Conservation (phyloP, 2,329 filamentous ascomycete genomes). For the Fusarium sp. region DNA sequence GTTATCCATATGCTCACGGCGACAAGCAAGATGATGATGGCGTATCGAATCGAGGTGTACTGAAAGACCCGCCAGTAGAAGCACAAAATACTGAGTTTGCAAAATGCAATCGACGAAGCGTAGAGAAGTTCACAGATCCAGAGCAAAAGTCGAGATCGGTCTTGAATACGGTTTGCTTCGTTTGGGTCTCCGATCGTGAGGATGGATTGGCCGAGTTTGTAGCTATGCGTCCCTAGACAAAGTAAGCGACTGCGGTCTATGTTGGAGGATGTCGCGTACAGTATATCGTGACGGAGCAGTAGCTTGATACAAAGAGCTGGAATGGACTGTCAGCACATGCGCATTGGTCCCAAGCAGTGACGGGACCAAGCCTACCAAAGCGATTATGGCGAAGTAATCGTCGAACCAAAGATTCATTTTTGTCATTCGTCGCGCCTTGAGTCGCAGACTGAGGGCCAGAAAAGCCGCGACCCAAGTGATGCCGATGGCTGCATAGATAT, state of each 20-base stretch:
- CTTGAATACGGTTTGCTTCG: not conserved
- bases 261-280: not conserved
- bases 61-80: conserved; percentile 47
- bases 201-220: conserved; percentile 25
- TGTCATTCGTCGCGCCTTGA: conserved; percentile 32
- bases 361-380: conserved; percentile 10
- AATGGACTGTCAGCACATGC: not conserved
- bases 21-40: conserved; percentile 37
- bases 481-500: conserved; percentile 30
- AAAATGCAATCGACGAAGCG: conserved; percentile 39
- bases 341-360: accelerated
- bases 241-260: not conserved
- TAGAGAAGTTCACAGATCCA: conserved; percentile 36
- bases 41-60: conserved; percentile 38
- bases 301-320: conserved; percentile 12
- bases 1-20: conserved; percentile 40
- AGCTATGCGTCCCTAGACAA: conserved; percentile 21
- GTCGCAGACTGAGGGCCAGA: conserved; percentile 21
- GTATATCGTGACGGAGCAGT: conserved; percentile 13
- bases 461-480: conserved; percentile 34
- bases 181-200: not conserved
- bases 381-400: conserved; percentile 30
- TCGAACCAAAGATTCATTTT: conserved; percentile 39
- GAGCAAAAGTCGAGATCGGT: conserved; percentile 22
- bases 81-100: conserved; percentile 42